Evolutionary conservation across 2,329 filamentous ascomycete genomes (phyloP).

Genomic region (Pseudocercospora vitis): DNA sequence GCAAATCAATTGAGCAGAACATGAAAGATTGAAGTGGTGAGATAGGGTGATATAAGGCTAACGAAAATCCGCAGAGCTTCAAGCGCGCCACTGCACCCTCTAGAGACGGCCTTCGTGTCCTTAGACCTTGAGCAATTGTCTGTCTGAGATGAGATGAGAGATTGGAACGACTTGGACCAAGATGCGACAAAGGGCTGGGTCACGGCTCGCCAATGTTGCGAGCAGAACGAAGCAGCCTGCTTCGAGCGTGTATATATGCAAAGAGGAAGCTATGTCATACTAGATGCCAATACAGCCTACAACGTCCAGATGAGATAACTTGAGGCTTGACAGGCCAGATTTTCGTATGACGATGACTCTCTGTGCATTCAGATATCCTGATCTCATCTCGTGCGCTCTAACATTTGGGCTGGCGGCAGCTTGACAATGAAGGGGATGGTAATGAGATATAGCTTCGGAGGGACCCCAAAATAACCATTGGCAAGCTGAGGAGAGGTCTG

Average conservation of each 20-base stretch:
- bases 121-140: conserved; percentile 40
- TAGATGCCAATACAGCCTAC: neutral
- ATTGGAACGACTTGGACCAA: neutral
- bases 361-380: neutral
- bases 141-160: neutral
- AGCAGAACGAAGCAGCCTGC: neutral
- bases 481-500: too few relatives aligned
- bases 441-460: too few relatives aligned
- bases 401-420: too few relatives aligned
- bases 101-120: conserved; percentile 50
- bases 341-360: too few relatives aligned
- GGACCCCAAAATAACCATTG: too few relatives aligned
- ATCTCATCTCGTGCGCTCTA: too few relatives aligned
- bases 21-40: too few relatives aligned
- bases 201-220: neutral
- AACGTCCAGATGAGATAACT: neutral
- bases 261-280: conserved; percentile 2
- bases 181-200: neutral
- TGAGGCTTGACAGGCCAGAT: neutral
- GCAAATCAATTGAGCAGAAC: neutral
- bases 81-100: conserved; percentile 51
- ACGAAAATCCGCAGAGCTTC: conserved; percentile 47
- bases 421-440: too few relatives aligned
- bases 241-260: conserved; percentile 3
- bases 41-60: conserved; percentile 8